These are phyloP conservation scores for Apiospora kogelbergensis DNA, from an alignment of 2,329 filamentous ascomycete species.

Conservation along the genomic window DNA sequence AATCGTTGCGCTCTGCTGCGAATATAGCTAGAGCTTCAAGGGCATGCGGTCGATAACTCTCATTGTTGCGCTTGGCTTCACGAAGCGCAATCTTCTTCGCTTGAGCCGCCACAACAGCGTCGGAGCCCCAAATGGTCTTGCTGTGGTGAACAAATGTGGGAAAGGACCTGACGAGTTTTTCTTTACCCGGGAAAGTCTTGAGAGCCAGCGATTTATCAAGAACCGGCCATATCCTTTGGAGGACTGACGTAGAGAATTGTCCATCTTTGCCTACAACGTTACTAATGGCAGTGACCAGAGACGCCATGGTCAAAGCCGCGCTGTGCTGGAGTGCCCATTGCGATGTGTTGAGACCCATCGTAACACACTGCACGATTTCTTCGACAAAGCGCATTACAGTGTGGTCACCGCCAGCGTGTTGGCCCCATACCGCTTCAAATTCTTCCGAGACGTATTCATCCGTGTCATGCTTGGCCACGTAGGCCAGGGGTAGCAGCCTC, in stretches of 20 bases:
- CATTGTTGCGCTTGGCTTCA: slow-evolving; percentile 90
- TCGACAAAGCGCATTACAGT: slow-evolving; percentile 80
- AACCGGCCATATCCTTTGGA: slow-evolving; percentile 74
- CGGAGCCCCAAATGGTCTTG: slow-evolving; percentile 54
- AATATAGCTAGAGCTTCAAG: slow-evolving; percentile 73
- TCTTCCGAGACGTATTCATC: slow-evolving; percentile 76
- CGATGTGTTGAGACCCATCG: slow-evolving; percentile 70
- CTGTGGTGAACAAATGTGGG: slow-evolving; percentile 73
- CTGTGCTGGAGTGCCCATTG: slow-evolving; percentile 92
- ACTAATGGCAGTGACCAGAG: slow-evolving; percentile 66
- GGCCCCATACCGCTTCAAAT: slow-evolving; percentile 85
- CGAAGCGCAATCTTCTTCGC: slow-evolving; percentile 80
- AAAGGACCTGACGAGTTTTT: slow-evolving; percentile 77
- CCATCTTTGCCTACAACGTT: slow-evolving; percentile 56
- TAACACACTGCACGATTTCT: slow-evolving; percentile 74
- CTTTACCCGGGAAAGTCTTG: slow-evolving; percentile 93
- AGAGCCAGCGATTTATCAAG: slow-evolving; percentile 79
- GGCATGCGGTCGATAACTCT: slow-evolving; percentile 76
- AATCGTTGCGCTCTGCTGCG: slow-evolving; percentile 63
- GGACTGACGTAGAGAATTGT: slow-evolving; percentile 59
- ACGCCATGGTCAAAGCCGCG: slow-evolving; percentile 76
- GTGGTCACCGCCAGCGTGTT: slow-evolving; percentile 83
- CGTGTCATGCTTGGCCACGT: slow-evolving; percentile 82
- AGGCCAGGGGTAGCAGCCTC: slow-evolving; percentile 80
- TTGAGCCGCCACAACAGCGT: slow-evolving; percentile 54